These are phyloP conservation scores for Hygrocybe coccinea DNA, from an alignment of 768 basidiomycete species.

Conservation along the genomic window DNA sequence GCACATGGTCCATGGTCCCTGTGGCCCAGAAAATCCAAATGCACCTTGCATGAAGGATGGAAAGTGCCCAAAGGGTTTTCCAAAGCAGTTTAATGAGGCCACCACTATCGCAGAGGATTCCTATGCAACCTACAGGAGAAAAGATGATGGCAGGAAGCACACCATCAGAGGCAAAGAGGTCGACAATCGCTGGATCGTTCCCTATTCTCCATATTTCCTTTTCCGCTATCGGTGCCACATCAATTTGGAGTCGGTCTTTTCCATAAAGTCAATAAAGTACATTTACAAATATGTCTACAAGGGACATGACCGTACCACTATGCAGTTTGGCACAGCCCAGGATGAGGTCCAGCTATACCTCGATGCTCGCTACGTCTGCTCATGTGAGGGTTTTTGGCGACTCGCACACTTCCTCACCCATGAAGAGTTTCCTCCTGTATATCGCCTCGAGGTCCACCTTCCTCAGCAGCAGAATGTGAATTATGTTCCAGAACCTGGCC, in stretches of 20 bases:
- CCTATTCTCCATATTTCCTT: constrained; percentile 32
- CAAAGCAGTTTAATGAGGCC: constrained; percentile 31
- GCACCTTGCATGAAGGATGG: constrained; percentile 41
- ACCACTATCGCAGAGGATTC: constrained; percentile 38
- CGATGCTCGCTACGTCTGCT: constrained; percentile 34
- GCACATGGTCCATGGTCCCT: constrained; percentile 48
- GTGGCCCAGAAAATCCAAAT: constrained; percentile 31
- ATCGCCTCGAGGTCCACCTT: constrained; percentile 33
- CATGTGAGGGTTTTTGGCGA: constrained; percentile 35
- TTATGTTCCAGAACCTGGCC: constrained; percentile 30
- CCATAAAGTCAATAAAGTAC: constrained; percentile 41
- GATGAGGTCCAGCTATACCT: constrained; percentile 37
- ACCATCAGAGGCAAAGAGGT: neutral
- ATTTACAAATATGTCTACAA: constrained; percentile 48
- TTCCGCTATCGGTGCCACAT: constrained; percentile 42
- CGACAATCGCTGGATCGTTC: constrained; percentile 9
- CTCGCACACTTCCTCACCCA: constrained; percentile 28
- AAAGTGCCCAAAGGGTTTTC: constrained; percentile 41
- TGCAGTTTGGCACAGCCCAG: constrained; percentile 26
- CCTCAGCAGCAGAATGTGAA: constrained; percentile 30
- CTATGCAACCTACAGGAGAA: constrained; percentile 36
- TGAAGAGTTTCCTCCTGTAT: constrained; percentile 27
- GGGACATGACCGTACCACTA: constrained; percentile 35
- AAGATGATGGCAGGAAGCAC: constrained; percentile 27
- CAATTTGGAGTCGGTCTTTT: constrained; percentile 42